Evolutionary conservation across 2,329 filamentous ascomycete genomes (phyloP).

Genomic region (Cladosporium oxysporum): DNA sequence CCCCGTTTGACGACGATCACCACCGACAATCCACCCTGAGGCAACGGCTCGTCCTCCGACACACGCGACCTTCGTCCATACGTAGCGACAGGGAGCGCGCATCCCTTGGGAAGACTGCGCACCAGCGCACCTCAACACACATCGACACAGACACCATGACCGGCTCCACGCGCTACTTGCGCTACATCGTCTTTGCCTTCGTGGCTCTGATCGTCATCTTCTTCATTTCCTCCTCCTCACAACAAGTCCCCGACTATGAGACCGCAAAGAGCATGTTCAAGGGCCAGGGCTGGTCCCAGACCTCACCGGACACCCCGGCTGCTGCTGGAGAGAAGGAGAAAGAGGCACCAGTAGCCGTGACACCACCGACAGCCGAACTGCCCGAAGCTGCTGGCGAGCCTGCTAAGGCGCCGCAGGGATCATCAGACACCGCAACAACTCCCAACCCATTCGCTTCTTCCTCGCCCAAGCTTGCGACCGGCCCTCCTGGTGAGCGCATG

Average conservation of each 20-base stretch:
- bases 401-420: conserved; percentile 4
- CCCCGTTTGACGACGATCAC: neutral
- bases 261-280: conserved; percentile 35
- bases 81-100: conserved; percentile 7
- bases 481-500: conserved; percentile 71
- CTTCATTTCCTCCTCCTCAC: conserved; percentile 70
- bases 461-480: conserved; percentile 37
- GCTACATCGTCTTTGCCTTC: conserved; percentile 75
- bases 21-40: neutral
- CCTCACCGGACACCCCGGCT: neutral
- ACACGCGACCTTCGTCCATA: neutral
- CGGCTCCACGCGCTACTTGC: conserved; percentile 70
- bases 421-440: conserved; percentile 28
- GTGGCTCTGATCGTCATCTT: conserved; percentile 81
- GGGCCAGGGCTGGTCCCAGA: conserved; percentile 29
- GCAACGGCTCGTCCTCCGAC: neutral
- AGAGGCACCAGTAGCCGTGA: conserved; percentile 4
- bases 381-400: neutral
- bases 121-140: conserved; percentile 8
- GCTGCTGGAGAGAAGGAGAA: neutral
- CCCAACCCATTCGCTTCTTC: conserved; percentile 34
- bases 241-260: conserved; percentile 34
- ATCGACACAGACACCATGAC: conserved; percentile 54
- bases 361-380: neutral
- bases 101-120: conserved; percentile 14